phyloP scores from a whole-genome alignment of 352 stramenopile genomes.

The Plasmopara viticola region DNA sequence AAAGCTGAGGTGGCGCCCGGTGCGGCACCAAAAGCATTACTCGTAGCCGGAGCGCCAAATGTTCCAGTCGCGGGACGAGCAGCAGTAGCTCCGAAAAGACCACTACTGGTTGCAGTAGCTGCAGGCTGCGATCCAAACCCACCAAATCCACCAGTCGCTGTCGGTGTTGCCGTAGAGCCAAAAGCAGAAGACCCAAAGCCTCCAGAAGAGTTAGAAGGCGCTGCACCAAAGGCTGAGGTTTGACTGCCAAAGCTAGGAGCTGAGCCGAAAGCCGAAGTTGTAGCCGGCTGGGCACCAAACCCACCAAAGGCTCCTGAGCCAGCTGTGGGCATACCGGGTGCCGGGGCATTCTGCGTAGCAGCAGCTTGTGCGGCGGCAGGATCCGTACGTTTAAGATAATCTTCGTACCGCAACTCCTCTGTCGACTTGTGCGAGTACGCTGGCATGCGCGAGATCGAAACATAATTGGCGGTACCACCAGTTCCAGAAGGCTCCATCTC shows the following conservation, averaged over 20 bases:
- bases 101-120: slow-evolving; percentile 20
- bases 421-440: slow-evolving; percentile 68
- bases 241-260: slow-evolving; percentile 31
- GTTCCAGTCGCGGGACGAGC: slow-evolving; percentile 14
- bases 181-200: slow-evolving; percentile 35
- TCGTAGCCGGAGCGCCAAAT: slow-evolving; percentile 37
- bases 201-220: slow-evolving; percentile 17
- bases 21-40: slow-evolving; percentile 37
- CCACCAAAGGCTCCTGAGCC: slow-evolving; percentile 41
- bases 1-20: slow-evolving; percentile 32
- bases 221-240: slow-evolving; percentile 32
- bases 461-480: slow-evolving; percentile 48
- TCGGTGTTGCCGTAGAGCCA: slow-evolving; percentile 19
- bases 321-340: slow-evolving; percentile 24
- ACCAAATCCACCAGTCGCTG: slow-evolving; percentile 31
- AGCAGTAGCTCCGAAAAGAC: slow-evolving; percentile 34
- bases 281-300: slow-evolving; percentile 23
- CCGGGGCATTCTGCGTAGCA: slow-evolving; percentile 37
- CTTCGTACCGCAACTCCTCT: slow-evolving; percentile 72
- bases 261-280: slow-evolving; percentile 39
- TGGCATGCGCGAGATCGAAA: slow-evolving; percentile 65
- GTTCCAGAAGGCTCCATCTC: slow-evolving; percentile 59
- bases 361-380: slow-evolving; percentile 39
- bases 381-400: slow-evolving; percentile 74
- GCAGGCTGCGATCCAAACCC: slow-evolving; percentile 47